These are phyloP conservation scores for Violaceomyces palustris DNA, from an alignment of 1,284 basidiomycete genomes.

Conservation along the genomic window DNA sequence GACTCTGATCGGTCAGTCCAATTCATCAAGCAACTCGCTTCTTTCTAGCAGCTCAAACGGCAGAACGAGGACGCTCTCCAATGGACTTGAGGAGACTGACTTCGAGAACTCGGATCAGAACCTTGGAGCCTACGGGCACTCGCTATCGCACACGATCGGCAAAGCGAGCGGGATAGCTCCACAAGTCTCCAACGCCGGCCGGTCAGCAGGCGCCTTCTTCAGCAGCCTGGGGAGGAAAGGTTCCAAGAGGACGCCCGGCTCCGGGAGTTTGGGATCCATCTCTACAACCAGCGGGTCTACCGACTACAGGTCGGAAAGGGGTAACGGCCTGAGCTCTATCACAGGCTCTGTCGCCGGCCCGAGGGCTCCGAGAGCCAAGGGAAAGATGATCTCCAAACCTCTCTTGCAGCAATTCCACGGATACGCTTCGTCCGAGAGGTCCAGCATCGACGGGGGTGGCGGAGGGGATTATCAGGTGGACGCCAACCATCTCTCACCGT, in stretches of 20 bases:
- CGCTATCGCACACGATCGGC: not conserved
- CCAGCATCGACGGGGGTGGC: too few species aligned
- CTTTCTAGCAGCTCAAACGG: not conserved
- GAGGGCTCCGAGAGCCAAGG: slow-evolving; percentile 2
- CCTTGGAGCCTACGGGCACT: too few species aligned
- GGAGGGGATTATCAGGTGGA: too few species aligned
- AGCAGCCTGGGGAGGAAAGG: slow-evolving; percentile 17
- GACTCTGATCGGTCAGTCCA: slow-evolving; percentile 12
- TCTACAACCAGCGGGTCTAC: not conserved
- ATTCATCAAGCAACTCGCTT: slow-evolving; percentile 6
- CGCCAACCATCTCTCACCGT: too few species aligned
- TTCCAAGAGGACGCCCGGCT: slow-evolving; percentile 10
- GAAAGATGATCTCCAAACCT: too few species aligned
- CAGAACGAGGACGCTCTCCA: too few species aligned
- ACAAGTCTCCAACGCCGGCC: not conserved
- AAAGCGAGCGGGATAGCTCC: not conserved
- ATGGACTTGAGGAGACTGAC: too few species aligned
- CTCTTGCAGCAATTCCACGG: too few species aligned
- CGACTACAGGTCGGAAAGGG: not conserved
- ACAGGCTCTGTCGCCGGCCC: slow-evolving; percentile 1
- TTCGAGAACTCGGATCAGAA: not conserved
- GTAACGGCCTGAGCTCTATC: slow-evolving; percentile 9
- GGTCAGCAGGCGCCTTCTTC: slow-evolving; percentile 21
- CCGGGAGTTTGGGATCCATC: not conserved
- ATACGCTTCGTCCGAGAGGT: slow-evolving; percentile 14